Base-by-base conservation (phyloP, 2,329 filamentous ascomycete genomes). In the Zasmidium cellare region DNA sequence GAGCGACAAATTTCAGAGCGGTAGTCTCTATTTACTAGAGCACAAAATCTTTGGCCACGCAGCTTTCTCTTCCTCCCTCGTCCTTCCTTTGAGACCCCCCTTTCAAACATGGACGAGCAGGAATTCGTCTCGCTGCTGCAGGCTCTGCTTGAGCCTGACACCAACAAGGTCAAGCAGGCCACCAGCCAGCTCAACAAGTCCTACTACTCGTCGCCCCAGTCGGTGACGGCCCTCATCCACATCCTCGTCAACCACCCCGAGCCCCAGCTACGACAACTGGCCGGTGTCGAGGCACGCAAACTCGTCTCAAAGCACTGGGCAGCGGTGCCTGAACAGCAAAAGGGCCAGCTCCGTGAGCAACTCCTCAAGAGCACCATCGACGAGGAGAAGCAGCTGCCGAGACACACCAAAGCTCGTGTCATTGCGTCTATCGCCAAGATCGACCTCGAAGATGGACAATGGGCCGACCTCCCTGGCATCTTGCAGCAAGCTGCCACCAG, bases 141-240 rank as follows among this genome's bases (percentile, higher is more conserved):
- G 83, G 88, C 90, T 78, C 87, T 93, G 70, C 85, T 96, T 78
- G 87, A 91, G 75, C 92, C 94, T 73, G 88, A 96, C 78, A 96
- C 92, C 66, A 87, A 90, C 68, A 87, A 87, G 61, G 72, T 76
- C 59, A 76, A 97, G 84, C 86, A 89, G 66, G 91, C 92, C 63
- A 99, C 93, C 18, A 86, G 89, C 58, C 87, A 92, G 70, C 86
- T 97, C 60, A 92, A 96, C 77, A 94, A 96, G 77, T 90, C 90
- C 77, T 97, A 91, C 82, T 97, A 96, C 81, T 87, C 86, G 70
- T 85, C 91, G 67, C 89, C 93, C 41, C 85, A 92, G 70, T 91
- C 91, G 16, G 86, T 97, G 57, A 83, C 93, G 56, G 86, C 90
- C 69, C 88, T 97, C 62, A 85, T 97, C 67, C 91, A 97, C 77